These are phyloP conservation scores for Raphanus raphanistrum DNA, from an alignment of 345 rosid species.

Conservation along the genomic window DNA sequence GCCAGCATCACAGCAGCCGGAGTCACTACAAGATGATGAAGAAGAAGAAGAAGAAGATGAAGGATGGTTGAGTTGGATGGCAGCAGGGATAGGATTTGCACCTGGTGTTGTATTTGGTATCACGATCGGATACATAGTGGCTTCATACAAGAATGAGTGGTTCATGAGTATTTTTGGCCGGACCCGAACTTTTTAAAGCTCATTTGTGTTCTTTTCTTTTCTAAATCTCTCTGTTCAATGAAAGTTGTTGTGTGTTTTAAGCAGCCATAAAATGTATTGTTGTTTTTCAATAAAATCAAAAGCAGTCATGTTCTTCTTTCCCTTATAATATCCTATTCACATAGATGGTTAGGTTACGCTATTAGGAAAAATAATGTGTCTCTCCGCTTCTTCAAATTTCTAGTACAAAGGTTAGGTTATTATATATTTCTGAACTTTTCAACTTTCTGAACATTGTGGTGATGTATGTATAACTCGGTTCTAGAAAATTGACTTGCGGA, in stretches of 20 bases:
- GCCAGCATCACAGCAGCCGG: neutral
- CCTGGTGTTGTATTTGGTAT: neutral
- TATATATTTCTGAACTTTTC: too few species aligned
- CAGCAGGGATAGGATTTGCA: conserved; percentile 5
- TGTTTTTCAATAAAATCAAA: too few species aligned
- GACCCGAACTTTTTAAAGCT: neutral
- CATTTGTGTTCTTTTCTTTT: neutral
- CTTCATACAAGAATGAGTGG: neutral
- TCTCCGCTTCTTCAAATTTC: too few species aligned
- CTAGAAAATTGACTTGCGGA: too few species aligned
- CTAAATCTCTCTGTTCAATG: neutral
- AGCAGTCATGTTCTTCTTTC: too few species aligned
- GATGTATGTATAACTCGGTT: too few species aligned
- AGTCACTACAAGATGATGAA: neutral
- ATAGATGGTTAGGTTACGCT: too few species aligned
- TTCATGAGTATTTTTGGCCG: neutral
- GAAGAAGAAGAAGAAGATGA: neutral
- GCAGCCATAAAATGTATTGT: neutral
- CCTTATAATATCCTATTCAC: too few species aligned
- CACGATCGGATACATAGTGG: neutral
- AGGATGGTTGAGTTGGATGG: neutral
- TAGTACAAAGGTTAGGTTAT: too few species aligned
- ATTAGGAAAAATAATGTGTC: too few species aligned
- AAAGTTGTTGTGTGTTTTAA: neutral
- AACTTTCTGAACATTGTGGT: too few species aligned